Percentiles rank a stretch among this genome's conserved stretches.
phyloP scores from a whole-genome alignment of 192 early-diverging fungal genomes.

The Mortierella alpina region DNA sequence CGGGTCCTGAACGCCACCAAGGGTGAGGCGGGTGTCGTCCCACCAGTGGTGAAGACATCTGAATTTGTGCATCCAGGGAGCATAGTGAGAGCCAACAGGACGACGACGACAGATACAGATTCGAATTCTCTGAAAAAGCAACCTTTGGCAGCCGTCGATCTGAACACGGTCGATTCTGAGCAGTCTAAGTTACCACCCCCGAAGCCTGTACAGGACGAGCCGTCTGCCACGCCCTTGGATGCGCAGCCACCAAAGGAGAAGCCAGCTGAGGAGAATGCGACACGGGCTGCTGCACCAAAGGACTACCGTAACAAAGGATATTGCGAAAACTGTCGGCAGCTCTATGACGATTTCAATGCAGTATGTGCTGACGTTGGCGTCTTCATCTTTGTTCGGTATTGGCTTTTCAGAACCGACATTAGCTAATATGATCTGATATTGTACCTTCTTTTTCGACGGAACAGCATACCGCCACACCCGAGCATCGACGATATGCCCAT shows the following conservation, averaged over 20 bases:
- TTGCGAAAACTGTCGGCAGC: conserved; percentile 34
- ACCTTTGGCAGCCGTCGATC: background rate
- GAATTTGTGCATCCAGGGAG: conserved; percentile 20
- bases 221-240: too few species aligned
- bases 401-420: background rate
- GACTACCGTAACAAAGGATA: conserved; percentile 22
- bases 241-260: too few species aligned
- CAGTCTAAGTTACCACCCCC: background rate
- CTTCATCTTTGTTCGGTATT: background rate
- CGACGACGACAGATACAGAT: background rate
- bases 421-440: background rate
- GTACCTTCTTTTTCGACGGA: background rate
- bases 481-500: conserved; percentile 27
- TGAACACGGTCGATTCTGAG: background rate
- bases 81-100: background rate
- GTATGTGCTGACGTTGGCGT: conserved; percentile 3
- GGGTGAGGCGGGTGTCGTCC: conserved; percentile 4
- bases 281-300: background rate
- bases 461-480: conserved; percentile 28
- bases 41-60: conserved; percentile 1
- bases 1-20: conserved; percentile 21
- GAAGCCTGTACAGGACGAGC: too few species aligned
- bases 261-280: background rate
- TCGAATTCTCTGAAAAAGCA: background rate
- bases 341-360: conserved; percentile 15